phyloP scores from a whole-genome alignment of 257 asterid species.

The Vinca minor region DNA sequence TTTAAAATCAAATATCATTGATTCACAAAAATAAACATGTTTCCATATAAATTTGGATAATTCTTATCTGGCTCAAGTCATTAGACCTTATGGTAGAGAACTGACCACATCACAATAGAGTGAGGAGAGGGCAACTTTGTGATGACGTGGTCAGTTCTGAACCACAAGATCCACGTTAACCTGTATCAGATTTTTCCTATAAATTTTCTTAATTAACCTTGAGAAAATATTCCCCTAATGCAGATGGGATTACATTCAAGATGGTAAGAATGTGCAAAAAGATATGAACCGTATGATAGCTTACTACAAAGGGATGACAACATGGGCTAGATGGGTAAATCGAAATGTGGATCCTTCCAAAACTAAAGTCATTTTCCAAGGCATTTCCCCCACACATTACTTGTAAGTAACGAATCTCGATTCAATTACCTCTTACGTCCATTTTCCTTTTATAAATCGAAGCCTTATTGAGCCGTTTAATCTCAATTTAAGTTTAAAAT shows the following conservation, averaged over 20 bases:
- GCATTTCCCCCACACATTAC: slow-evolving; percentile 83
- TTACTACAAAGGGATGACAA: slow-evolving; percentile 73
- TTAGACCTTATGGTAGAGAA: no score
- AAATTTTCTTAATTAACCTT: not conserved
- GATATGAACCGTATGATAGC: slow-evolving; percentile 86
- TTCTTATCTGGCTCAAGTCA: no score
- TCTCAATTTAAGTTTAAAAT: not conserved
- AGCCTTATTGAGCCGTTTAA: not conserved
- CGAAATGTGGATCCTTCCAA: slow-evolving; percentile 57
- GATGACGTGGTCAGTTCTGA: no score
- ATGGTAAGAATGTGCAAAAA: slow-evolving; percentile 47
- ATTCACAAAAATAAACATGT: no score
- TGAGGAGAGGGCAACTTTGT: no score
- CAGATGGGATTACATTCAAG: slow-evolving; percentile 82
- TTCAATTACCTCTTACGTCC: not conserved
- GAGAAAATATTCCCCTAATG: not conserved
- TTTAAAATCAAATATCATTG: no score
- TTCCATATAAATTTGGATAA: no score
- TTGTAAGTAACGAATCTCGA: slow-evolving; percentile 34
- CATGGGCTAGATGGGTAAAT: slow-evolving; percentile 90
- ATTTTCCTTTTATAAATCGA: no score
- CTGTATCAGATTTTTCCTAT: no score
- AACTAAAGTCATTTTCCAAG: slow-evolving; percentile 85
- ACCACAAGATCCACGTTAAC: no score
- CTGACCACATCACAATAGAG: no score